Base-by-base conservation (phyloP, 1,284 basidiomycete genomes). In the Cutaneotrichosporon sp. region DNA sequence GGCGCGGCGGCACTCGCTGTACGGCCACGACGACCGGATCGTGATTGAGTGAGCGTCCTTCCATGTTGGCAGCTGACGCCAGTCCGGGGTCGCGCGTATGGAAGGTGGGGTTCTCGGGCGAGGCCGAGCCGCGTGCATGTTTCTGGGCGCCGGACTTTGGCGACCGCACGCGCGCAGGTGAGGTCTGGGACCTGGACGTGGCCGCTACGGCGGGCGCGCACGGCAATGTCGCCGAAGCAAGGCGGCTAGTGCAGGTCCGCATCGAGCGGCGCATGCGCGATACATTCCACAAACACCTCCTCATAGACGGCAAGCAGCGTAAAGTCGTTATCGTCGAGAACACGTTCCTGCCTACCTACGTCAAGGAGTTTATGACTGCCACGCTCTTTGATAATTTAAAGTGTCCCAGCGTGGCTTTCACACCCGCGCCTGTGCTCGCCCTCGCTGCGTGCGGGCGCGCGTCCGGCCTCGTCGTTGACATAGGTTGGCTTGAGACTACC, bases 341-440 rank as follows among this genome's bases (percentile, higher is more conserved):
- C 68, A 88, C 94, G 0, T 77, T 96, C 45, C 77, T 96, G 12
- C 89, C 93, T 1, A 75, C 88, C 2, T 81, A 85, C 57, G 84
- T 97, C 67, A 96, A 96, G 73, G 88, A 93, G 44, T 83, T 84
- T 59, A 81, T 98, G 45, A 89, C 90, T 5, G 81, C 84, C 46
- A 83, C 90, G 38, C 76, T 98, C 10, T 97, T 98, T 68, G 86
- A 88, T 56, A 94, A 94, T 64, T 77, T 93, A 13, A 88, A 93
- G 88, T 86, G 91, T 21, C 92, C 93, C 2, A 91, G 88, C 2
- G 81, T 98, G 57, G 92, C 90, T 1, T 97, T 97, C 73, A 87
- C 87, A 0, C 86, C 88, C 8, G 86, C 89, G 53, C 88, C 90
- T 62, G 75, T 97, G 1, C 80, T 96, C 10, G 82, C 90, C 1